These are phyloP conservation scores for Chrysopogon serrulatus DNA, from an alignment of 176 grass and related monocot genomes.

Conservation along the genomic window DNA sequence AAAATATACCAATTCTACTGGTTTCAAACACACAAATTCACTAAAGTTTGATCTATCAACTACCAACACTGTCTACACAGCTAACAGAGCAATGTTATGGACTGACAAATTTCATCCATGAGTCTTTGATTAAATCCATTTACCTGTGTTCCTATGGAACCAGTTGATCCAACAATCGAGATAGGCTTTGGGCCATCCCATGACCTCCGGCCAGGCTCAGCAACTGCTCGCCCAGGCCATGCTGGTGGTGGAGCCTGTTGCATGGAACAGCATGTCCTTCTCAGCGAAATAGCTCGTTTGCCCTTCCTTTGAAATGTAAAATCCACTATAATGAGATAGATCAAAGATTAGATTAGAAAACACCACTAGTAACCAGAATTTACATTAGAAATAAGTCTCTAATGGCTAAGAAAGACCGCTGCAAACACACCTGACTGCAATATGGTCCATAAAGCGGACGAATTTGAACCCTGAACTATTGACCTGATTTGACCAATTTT, in stretches of 20 bases:
- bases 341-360: neutral
- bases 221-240: conserved; percentile 85
- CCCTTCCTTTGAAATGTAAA: conserved; percentile 58
- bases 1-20: neutral
- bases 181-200: conserved; percentile 91
- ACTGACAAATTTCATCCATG: neutral
- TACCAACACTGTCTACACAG: neutral
- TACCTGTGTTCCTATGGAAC: conserved; percentile 98
- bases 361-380: neutral
- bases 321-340: conserved; percentile 42
- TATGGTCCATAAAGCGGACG: conserved; percentile 21
- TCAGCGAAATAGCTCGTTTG: conserved; percentile 27
- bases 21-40: neutral
- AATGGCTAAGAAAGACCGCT: neutral
- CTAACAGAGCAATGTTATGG: neutral
- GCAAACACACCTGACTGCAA: neutral
- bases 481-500: neutral
- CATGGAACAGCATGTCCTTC: conserved; percentile 57
- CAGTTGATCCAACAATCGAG: conserved; percentile 93
- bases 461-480: neutral
- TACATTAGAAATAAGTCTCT: neutral
- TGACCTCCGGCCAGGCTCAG: conserved; percentile 46
- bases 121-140: neutral
- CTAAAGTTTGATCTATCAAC: neutral
- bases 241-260: conserved; percentile 69